A percentile compares a stretch with the other conserved stretches of the same genome.
Evolutionary conservation across 1,284 basidiomycete species (phyloP).

Genomic region (Leucocoprinus gongylophorus): DNA sequence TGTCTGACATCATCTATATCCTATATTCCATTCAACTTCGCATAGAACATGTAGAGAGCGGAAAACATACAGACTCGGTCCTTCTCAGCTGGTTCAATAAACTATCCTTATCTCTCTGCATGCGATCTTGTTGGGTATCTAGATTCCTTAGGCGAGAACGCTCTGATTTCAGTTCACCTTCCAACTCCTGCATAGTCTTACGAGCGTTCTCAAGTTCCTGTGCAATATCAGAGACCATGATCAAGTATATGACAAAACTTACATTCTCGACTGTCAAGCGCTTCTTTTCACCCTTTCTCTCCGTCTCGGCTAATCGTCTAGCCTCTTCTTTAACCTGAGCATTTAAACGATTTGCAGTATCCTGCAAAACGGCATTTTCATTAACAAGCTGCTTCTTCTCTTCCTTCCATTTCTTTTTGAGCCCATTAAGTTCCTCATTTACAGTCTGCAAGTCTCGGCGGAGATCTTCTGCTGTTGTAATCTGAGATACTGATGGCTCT

Average conservation of each 20-base stretch:
- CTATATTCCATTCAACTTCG: slow-evolving; percentile 28
- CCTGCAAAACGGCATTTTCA: slow-evolving; percentile 64
- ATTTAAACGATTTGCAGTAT: slow-evolving; percentile 59
- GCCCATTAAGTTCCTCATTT: slow-evolving; percentile 51
- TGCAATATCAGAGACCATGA: background rate
- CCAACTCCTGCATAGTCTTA: slow-evolving; percentile 56
- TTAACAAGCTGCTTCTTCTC: slow-evolving; percentile 55
- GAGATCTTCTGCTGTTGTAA: slow-evolving; percentile 54
- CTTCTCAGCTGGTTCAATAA: slow-evolving; percentile 56
- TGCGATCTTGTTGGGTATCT: slow-evolving; percentile 52
- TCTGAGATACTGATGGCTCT: slow-evolving; percentile 58
- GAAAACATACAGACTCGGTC: slow-evolving; percentile 53
- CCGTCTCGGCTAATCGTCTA: slow-evolving; percentile 38
- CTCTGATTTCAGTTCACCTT: slow-evolving; percentile 60
- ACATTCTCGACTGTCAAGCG: slow-evolving; percentile 50
- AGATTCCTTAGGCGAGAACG: slow-evolving; percentile 55
- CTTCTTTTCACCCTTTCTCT: slow-evolving; percentile 48
- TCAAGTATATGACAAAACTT: slow-evolving; percentile 18
- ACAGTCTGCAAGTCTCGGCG: slow-evolving; percentile 49
- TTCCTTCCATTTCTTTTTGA: slow-evolving; percentile 62
- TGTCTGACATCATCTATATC: slow-evolving; percentile 69
- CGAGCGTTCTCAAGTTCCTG: slow-evolving; percentile 69
- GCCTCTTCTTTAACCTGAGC: slow-evolving; percentile 41
- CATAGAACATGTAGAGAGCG: background rate
- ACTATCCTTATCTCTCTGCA: slow-evolving; percentile 55